phyloP scores from a whole-genome alignment of 306 rosid species.

The Delonix regia region DNA sequence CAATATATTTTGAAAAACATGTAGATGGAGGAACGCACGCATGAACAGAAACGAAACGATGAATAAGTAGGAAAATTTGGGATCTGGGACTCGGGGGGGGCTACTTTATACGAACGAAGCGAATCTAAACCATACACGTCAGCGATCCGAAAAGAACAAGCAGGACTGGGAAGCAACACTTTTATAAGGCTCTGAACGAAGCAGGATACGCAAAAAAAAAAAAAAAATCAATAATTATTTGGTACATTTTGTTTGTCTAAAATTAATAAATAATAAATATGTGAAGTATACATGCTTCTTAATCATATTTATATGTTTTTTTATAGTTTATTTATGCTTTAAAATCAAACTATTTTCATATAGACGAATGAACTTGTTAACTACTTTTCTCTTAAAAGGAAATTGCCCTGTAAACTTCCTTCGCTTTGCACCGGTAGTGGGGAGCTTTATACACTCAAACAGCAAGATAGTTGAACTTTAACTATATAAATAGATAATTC shows the following conservation, averaged over 20 bases:
- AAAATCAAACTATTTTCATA: no score
- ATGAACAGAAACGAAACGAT: neutral
- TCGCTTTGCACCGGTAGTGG: no score
- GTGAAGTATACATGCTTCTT: no score
- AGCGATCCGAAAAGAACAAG: constrained; percentile 46
- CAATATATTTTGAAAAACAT: neutral
- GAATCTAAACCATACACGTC: constrained; percentile 85
- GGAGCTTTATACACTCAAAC: no score
- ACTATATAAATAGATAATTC: neutral
- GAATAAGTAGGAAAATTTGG: neutral
- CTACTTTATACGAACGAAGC: constrained; percentile 22
- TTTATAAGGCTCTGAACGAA: neutral
- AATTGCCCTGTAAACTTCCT: no score
- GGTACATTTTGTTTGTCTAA: no score
- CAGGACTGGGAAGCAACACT: neutral
- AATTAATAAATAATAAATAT: no score
- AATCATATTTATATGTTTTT: no score
- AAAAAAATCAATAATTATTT: neutral
- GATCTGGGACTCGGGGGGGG: neutral
- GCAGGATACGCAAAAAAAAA: neutral
- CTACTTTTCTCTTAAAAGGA: no score
- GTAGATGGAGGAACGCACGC: neutral
- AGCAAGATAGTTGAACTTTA: no score
- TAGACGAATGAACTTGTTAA: no score
- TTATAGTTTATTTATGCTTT: no score